Evolutionary conservation across 2,329 filamentous ascomycete genomes (phyloP).

Genomic region (Hortaea werneckii): DNA sequence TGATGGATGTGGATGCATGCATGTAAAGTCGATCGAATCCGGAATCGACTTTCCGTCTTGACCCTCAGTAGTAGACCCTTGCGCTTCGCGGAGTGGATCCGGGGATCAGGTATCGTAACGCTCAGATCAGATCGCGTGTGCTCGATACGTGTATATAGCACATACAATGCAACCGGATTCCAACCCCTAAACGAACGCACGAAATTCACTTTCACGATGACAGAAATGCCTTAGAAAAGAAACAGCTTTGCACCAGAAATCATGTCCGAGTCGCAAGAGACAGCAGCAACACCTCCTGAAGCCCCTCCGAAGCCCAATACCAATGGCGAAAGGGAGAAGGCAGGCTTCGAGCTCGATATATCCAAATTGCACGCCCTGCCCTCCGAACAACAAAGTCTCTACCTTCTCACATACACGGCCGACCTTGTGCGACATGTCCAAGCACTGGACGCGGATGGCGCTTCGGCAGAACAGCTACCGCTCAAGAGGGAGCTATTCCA

Average conservation of each 20-base stretch:
- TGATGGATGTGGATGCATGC: slow-evolving; percentile 2
- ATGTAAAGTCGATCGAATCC: background rate
- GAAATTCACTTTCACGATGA: background rate
- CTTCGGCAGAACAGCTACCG: slow-evolving; percentile 79
- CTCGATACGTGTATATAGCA: background rate
- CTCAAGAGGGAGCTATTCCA: slow-evolving; percentile 92
- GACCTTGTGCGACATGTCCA: slow-evolving; percentile 72
- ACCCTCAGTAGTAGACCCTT: background rate
- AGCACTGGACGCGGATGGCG: slow-evolving; percentile 63
- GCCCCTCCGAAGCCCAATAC: slow-evolving; percentile 4
- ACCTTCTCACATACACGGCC: slow-evolving; percentile 80
- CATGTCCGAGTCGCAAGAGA: slow-evolving; percentile 5
- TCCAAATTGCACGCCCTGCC: slow-evolving; percentile 81
- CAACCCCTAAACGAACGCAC: too few species aligned
- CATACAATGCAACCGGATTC: too few species aligned
- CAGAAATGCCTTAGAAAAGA: slow-evolving; percentile 1
- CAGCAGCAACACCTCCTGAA: slow-evolving; percentile 1
- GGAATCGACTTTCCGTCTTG: background rate
- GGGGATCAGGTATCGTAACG: background rate
- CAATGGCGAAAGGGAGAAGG: slow-evolving; percentile 12
- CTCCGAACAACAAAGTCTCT: slow-evolving; percentile 90
- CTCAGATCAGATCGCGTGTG: background rate
- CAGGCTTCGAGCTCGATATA: slow-evolving; percentile 61
- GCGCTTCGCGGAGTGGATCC: background rate
- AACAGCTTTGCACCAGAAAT: background rate